Evolutionary conservation across 2,329 filamentous ascomycete species (phyloP).

Genomic region (Albophoma yamanashiensis): DNA sequence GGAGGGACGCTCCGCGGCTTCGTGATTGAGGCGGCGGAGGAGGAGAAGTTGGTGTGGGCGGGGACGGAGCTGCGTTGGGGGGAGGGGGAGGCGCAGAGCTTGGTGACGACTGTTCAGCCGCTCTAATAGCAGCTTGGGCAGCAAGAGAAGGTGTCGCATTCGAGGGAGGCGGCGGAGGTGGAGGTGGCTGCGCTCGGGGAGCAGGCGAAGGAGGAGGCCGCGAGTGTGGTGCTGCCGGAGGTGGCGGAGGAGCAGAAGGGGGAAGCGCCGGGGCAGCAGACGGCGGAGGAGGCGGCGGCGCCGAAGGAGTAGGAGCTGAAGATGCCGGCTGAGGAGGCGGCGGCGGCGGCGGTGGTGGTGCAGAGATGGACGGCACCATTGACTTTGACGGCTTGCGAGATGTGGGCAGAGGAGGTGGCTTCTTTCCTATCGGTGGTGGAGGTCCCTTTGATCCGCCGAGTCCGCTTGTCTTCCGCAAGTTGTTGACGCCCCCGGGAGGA

Average conservation of each 20-base stretch:
- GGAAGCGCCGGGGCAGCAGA: slow-evolving; percentile 34
- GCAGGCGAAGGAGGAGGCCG: slow-evolving; percentile 28
- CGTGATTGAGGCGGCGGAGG: slow-evolving; percentile 25
- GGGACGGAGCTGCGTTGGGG: slow-evolving; percentile 12
- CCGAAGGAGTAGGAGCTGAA: slow-evolving; percentile 30
- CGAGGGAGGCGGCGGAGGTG: slow-evolving; percentile 13
- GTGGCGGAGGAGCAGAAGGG: slow-evolving; percentile 33
- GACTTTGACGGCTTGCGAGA: slow-evolving; percentile 44
- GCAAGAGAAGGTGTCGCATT: slow-evolving; percentile 26
- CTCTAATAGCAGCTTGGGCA: slow-evolving; percentile 32
- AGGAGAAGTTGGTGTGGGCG: slow-evolving; percentile 27
- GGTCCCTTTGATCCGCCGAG: slow-evolving; percentile 32
- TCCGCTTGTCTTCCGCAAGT: slow-evolving; percentile 48
- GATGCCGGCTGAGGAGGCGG: slow-evolving; percentile 23
- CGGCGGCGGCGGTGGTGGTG: slow-evolving; percentile 9
- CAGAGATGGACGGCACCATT: slow-evolving; percentile 19
- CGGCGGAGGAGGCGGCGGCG: slow-evolving; percentile 27
- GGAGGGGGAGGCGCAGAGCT: slow-evolving; percentile 22
- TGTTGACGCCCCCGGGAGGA: slow-evolving; percentile 31
- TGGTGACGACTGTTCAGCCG: slow-evolving; percentile 29
- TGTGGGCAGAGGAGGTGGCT: slow-evolving; percentile 52
- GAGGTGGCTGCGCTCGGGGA: slow-evolving; percentile 21
- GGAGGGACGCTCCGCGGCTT: slow-evolving; percentile 35
- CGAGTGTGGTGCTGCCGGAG: slow-evolving; percentile 23
- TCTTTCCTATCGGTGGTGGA: slow-evolving; percentile 70